phyloP scores from a whole-genome alignment of 306 rosid genomes.

The Luffa acutangula region DNA sequence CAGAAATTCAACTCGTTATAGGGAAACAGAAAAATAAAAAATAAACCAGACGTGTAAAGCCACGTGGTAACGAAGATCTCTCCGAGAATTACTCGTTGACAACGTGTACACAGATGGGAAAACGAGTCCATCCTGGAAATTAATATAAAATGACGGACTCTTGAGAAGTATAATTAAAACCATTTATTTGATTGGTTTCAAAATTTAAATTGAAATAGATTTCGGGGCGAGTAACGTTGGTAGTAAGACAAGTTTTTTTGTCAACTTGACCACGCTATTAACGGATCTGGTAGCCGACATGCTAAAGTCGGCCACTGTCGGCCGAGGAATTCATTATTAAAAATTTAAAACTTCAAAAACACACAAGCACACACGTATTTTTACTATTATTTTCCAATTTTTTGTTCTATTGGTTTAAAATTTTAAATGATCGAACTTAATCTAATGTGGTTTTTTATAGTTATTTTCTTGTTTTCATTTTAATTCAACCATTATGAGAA shows the following conservation, averaged over 20 bases:
- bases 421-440: too few species aligned
- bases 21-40: background rate
- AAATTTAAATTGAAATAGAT: background rate
- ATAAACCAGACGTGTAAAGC: background rate
- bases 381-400: too few species aligned
- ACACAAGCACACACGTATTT: too few species aligned
- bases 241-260: conserved; percentile 19
- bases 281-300: conserved; percentile 50
- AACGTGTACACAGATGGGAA: background rate
- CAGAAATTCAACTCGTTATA: background rate
- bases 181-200: background rate
- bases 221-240: background rate
- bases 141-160: background rate
- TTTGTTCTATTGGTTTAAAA: too few species aligned
- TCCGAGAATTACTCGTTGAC: conserved; percentile 4
- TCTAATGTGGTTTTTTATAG: too few species aligned
- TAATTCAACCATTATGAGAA: too few species aligned
- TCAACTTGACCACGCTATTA: conserved; percentile 18
- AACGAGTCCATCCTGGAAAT: background rate
- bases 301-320: conserved; percentile 71
- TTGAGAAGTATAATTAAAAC: background rate
- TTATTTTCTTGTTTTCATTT: too few species aligned
- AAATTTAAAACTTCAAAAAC: too few species aligned
- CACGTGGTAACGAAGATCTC: background rate
- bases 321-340: conserved; percentile 27